phyloP scores from a whole-genome alignment of 2,329 filamentous ascomycete genomes.

The Penicillium sp. region DNA sequence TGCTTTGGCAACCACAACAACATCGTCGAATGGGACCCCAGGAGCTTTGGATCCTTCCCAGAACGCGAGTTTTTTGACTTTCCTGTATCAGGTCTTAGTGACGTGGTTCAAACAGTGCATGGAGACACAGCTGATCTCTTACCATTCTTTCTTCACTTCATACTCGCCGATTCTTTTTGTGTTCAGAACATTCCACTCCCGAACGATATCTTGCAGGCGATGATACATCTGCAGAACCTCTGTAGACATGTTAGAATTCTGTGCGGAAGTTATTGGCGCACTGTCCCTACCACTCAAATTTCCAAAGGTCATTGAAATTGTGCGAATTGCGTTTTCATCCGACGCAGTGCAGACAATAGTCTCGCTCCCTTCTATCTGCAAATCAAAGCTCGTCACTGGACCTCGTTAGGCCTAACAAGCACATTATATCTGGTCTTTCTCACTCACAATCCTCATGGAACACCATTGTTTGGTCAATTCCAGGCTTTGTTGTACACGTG shows the following conservation, averaged over 20 bases:
- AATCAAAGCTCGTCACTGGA: neutral
- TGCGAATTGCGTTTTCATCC: neutral
- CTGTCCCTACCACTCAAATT: neutral
- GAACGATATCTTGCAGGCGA: neutral
- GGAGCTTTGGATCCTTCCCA: neutral
- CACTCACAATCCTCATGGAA: neutral
- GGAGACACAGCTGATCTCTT: neutral
- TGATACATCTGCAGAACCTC: neutral
- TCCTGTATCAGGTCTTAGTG: neutral
- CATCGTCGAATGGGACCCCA: neutral
- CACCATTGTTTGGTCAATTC: neutral
- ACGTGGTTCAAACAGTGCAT: neutral
- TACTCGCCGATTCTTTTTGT: neutral
- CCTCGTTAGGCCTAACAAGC: neutral
- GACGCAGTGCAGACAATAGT: neutral
- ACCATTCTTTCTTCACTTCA: slow-evolving; percentile 1
- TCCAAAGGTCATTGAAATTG: slow-evolving; percentile 1
- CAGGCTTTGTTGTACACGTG: neutral
- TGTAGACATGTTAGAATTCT: neutral
- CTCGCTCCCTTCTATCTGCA: neutral
- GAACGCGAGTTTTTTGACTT: neutral
- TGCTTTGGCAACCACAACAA: neutral
- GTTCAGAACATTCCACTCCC: neutral
- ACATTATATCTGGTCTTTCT: neutral
- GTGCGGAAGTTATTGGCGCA: neutral